A percentile compares a stretch with the other conserved stretches of the same genome.
Evolutionary conservation across 2,329 filamentous ascomycete species (phyloP).

Genomic region (Aphanoascus verrucosus): DNA sequence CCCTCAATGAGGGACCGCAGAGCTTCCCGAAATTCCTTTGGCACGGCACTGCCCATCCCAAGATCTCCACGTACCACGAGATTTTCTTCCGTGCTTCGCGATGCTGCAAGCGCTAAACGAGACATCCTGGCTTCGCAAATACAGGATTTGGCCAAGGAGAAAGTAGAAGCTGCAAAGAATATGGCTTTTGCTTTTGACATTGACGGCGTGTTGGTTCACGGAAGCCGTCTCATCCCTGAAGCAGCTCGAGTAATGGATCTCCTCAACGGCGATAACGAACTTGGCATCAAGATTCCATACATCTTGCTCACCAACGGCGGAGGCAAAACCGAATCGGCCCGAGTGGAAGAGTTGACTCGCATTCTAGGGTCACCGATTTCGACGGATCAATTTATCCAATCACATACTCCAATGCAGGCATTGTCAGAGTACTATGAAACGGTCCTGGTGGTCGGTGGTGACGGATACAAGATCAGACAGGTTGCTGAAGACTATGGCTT

Average conservation of each 20-base stretch:
- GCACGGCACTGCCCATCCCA: constrained; percentile 61
- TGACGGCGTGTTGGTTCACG: constrained; percentile 64
- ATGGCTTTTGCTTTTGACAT: constrained; percentile 66
- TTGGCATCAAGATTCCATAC: constrained; percentile 66
- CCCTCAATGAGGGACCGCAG: constrained; percentile 59
- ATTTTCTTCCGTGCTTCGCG: constrained; percentile 50
- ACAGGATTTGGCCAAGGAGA: constrained; percentile 55
- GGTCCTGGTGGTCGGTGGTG: constrained; percentile 63
- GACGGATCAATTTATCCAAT: constrained; percentile 66
- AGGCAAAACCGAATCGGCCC: constrained; percentile 56
- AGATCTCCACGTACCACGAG: constrained; percentile 58
- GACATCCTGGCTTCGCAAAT: constrained; percentile 60
- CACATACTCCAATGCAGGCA: constrained; percentile 66
- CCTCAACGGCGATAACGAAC: constrained; percentile 64
- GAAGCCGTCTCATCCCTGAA: constrained; percentile 59
- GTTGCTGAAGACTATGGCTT: constrained; percentile 65
- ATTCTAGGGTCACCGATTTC: constrained; percentile 56
- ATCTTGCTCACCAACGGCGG: constrained; percentile 67
- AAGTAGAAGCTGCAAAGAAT: constrained; percentile 60
- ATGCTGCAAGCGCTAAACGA: constrained; percentile 50
- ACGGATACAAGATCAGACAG: constrained; percentile 63
- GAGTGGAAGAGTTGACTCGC: constrained; percentile 55
- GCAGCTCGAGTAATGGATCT: constrained; percentile 57
- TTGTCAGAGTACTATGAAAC: constrained; percentile 66
- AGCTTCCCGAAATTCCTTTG: constrained; percentile 65